Evolutionary conservation across 1,139 yeast genomes (phyloP), one percentile per base, ranked within the genome.

Genomic region (Hyphopichia fennica): DNA sequence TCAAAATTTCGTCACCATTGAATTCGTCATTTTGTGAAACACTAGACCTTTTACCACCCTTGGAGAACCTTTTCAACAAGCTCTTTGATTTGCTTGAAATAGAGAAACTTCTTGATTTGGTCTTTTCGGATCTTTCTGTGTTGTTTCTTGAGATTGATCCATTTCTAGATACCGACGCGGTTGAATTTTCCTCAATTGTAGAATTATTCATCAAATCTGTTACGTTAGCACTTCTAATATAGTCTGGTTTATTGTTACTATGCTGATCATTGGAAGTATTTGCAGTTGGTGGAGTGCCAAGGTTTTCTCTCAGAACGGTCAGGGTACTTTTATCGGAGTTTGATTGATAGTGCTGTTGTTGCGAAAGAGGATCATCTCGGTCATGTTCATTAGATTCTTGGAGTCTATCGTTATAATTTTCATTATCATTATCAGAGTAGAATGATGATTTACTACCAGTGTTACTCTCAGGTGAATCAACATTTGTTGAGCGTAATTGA

Each of bases 51-150:
- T 47, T 55, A 34, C 56, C 47, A 3, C 67, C 52, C 38, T 61
- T 58, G 0, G 75, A 69, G 13, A 70, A 57, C 38, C 74, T 49
- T 43, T 64, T 67, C 48, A 70, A 65, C 18, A 70, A 51, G 40
- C 57, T 65, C 46, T 60, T 66, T 1, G 72, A 62, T 28, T 57
- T 60, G 13, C 59, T 55, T 1, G 62, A 48, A 30, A 65, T 45
- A 4, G 69, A 62, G 35, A 64, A 58, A 16, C 53, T 56, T 39
- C 60, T 54, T 2, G 64, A 56, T 14, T 58, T 54, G 23, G 57
- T 50, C 37, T 55, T 59, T 23, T 53, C 54, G 34, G 48, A 3
- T 31, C 10, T 17, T 3, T 31, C 20, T 16, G 45, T 43, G 11
- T 25, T 25, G 13, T 25, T 25, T n/a, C 43, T 45, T 4, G 36